Evolutionary conservation across 2,329 filamentous ascomycete genomes (phyloP).

Genomic region (Fusarium foetens): DNA sequence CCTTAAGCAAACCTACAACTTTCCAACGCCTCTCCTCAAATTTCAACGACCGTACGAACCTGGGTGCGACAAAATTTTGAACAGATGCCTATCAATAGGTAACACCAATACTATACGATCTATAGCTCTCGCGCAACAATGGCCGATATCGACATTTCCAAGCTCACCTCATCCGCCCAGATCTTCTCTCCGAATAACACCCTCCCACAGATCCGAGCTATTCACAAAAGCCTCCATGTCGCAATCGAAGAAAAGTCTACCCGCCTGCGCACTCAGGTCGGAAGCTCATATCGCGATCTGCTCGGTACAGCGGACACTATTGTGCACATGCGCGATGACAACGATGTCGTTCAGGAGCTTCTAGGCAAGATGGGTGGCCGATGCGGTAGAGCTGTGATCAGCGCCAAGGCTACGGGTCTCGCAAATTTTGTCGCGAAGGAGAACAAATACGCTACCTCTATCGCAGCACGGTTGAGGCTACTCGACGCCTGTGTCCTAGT

Average conservation of each 20-base stretch:
- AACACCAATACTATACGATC: neutral
- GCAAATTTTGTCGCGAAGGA: conserved; percentile 54
- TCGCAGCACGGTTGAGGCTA: conserved; percentile 59
- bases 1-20: conserved; percentile 4
- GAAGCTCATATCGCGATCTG: conserved; percentile 83
- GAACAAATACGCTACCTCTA: conserved; percentile 42
- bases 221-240: conserved; percentile 68
- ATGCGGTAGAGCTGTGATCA: conserved; percentile 79
- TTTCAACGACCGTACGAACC: conserved; percentile 1
- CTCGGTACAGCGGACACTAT: conserved; percentile 95
- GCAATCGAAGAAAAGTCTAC: conserved; percentile 71
- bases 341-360: conserved; percentile 76
- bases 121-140: conserved; percentile 42
- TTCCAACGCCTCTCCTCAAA: conserved; percentile 11
- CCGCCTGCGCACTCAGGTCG: conserved; percentile 71
- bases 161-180: conserved; percentile 61
- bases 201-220: conserved; percentile 70
- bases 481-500: conserved; percentile 63
- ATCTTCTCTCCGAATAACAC: conserved; percentile 67
- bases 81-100: conserved; percentile 21
- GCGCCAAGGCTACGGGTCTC: conserved; percentile 70
- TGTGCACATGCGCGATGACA: conserved; percentile 84
- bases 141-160: conserved; percentile 59
- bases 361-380: conserved; percentile 77
- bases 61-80: conserved; percentile 1